Conservation (phyloP, 2,329 filamentous ascomycete species). For the Trichoderma harzianum region DNA sequence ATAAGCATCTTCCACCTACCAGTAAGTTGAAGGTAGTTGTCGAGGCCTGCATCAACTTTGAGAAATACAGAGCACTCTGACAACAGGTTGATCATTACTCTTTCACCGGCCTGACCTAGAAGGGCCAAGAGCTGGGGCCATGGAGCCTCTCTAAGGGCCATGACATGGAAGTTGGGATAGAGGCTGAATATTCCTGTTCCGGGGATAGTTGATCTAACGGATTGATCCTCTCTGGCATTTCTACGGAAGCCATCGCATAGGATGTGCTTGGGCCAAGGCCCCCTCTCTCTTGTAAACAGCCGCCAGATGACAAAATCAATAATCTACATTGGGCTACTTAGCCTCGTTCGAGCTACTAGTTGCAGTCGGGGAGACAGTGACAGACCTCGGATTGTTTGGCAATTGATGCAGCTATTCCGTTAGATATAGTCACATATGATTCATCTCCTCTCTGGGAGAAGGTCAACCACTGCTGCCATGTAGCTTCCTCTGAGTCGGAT, state of each 20-base stretch:
- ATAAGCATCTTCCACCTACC: conserved; percentile 47
- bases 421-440: conserved; percentile 52
- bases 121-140: conserved; percentile 76
- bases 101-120: conserved; percentile 71
- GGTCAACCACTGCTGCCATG: conserved; percentile 53
- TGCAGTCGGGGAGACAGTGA: neutral
- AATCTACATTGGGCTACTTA: conserved; percentile 48
- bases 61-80: conserved; percentile 75
- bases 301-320: conserved; percentile 75
- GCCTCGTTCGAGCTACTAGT: conserved; percentile 2
- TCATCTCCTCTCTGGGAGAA: conserved; percentile 64
- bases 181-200: conserved; percentile 65
- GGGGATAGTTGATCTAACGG: conserved; percentile 49
- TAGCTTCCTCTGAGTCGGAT: conserved; percentile 32
- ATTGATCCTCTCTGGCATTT: conserved; percentile 36
- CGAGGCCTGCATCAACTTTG: conserved; percentile 53
- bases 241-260: conserved; percentile 77
- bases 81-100: conserved; percentile 73
- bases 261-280: conserved; percentile 62
- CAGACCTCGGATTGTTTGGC: conserved; percentile 63
- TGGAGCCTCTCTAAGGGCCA: conserved; percentile 61
- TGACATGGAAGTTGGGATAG: conserved; percentile 67
- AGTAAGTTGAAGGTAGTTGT: conserved; percentile 75
- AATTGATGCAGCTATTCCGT: conserved; percentile 40
- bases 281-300: conserved; percentile 61